Base-by-base conservation (phyloP, 2,329 filamentous ascomycete species). In the Sporothrix variecibatus region DNA sequence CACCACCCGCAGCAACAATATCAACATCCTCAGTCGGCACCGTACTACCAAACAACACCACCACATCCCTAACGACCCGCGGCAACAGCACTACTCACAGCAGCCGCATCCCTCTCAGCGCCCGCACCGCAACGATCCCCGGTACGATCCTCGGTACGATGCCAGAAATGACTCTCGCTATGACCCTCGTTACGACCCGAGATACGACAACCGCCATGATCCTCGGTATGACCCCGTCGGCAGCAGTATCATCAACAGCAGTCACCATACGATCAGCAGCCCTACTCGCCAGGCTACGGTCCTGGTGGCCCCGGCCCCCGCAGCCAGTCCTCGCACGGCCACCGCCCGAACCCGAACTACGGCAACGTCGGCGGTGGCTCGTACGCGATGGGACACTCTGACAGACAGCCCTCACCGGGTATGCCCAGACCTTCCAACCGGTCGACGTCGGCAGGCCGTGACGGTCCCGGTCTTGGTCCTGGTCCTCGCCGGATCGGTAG, bases 1-100 rank as follows among this genome's bases (percentile, higher is more conserved):
- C 40, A 20, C 20, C 28, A 31, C 6, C 15, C 7, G 26, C 53
- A 74, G 71, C 71, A 75, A 62, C 73, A 72, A 56, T 9, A 43
- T 15, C 67, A 40, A 15, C 65, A 68, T 3, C 65, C 65, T 3
- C 65, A 56, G 49, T 49, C 70, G 20, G 4, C 62, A 72, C 11
- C 34, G 3, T 60, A 71, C 51, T 40, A 43, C 31, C 69, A 56
- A 56, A 2, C 51, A 72, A 5, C 40, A 58, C 9, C 71, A 60
- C 70, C 51, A 60, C 15, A 20, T 56, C 7, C 64, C 43, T 5
- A 15, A 28, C 12, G 11, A 68, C 34, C 38, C 53, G 11, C 67
- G 68, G 15, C 64, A 49, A 8, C 23, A 58, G 5, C 28, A 72
- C 58, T 72, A 46, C 17, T 58, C 46, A 0, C 65, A 60, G 28